Evolutionary conservation across 2,329 filamentous ascomycete species (phyloP), one percentile per base, ranked within the genome.

Genomic region (Fusarium udum): DNA sequence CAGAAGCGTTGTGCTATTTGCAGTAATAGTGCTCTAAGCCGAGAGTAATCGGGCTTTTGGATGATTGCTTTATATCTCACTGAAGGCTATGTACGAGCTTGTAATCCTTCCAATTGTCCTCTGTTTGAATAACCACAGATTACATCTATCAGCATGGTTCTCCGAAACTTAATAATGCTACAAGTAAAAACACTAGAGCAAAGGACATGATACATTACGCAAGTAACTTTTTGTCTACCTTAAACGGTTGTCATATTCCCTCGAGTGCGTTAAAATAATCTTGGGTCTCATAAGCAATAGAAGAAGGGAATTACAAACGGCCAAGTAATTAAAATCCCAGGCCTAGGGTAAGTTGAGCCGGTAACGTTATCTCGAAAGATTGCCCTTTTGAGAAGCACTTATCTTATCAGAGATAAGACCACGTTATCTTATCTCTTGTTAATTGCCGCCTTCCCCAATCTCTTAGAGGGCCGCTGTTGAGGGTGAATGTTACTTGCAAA

Each of bases 161-260:
- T 7, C 26, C 5, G 26, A 28, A 6, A 7, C 26, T 42, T 26
- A 6, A 12, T 13, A 18, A 4, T 6, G 3, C 13, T 31, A 28
- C 9, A 46, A 10, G 8, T 4, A 20, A 24, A 24, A 11, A 22
- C 13, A 1, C 5, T 3, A 0, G 22, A 28, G 9, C 13, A 46
- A 22, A 46, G 6, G 6, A 22, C 22, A 1, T 22, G 22, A 22
- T 5, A 4, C 5, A 49, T 49, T 6, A 11, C 5, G 11, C 22
- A 3, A 32, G 9, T 49, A 3, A 7, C 5, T 3, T 13, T 14
- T 12, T 9, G 0, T 9, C 5, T 3, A 7, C 22, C 10, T 6
- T 7, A 2, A 5, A 7, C 7, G 4, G 13, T 32, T 1, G 1
- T n/a, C 2, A 7, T 16, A 7, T 0, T n/a, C 4, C 0, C 18